Percentiles rank a stretch among this genome's conserved stretches.
These are phyloP conservation scores for Lepiota brunneoincarnata DNA, from an alignment of 768 basidiomycete species.

Conservation along the genomic window DNA sequence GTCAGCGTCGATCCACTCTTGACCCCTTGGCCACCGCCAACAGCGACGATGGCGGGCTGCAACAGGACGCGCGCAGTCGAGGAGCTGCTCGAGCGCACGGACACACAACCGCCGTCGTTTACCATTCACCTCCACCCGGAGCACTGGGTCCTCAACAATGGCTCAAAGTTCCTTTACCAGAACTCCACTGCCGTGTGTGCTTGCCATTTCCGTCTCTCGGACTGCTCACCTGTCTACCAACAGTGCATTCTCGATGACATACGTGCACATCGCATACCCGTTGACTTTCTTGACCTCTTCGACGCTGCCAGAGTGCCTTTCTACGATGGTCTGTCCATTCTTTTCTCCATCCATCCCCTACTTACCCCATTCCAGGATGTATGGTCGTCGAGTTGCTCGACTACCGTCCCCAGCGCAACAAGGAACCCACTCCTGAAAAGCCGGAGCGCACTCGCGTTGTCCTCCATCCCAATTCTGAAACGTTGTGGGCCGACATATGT, in stretches of 20 bases:
- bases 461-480: constrained; percentile 75
- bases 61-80: constrained; percentile 67
- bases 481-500: constrained; percentile 78
- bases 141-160: constrained; percentile 80
- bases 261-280: constrained; percentile 78
- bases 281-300: constrained; percentile 81
- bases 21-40: neutral
- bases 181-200: constrained; percentile 65
- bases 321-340: constrained; percentile 65
- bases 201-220: neutral
- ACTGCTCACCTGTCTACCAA: constrained; percentile 6
- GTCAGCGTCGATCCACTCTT: neutral
- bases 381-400: constrained; percentile 84
- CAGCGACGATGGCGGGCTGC: constrained; percentile 60
- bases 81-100: constrained; percentile 57
- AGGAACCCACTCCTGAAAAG: constrained; percentile 55
- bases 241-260: constrained; percentile 84
- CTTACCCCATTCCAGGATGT: constrained; percentile 50
- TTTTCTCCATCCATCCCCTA: neutral
- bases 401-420: constrained; percentile 58
- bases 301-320: constrained; percentile 72
- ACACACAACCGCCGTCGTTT: constrained; percentile 66
- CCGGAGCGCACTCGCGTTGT: constrained; percentile 69
- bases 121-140: constrained; percentile 76
- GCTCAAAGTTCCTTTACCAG: constrained; percentile 80